phyloP scores from a whole-genome alignment of 2,329 filamentous ascomycete species.

The Paracoccidioides brasiliensis region DNA sequence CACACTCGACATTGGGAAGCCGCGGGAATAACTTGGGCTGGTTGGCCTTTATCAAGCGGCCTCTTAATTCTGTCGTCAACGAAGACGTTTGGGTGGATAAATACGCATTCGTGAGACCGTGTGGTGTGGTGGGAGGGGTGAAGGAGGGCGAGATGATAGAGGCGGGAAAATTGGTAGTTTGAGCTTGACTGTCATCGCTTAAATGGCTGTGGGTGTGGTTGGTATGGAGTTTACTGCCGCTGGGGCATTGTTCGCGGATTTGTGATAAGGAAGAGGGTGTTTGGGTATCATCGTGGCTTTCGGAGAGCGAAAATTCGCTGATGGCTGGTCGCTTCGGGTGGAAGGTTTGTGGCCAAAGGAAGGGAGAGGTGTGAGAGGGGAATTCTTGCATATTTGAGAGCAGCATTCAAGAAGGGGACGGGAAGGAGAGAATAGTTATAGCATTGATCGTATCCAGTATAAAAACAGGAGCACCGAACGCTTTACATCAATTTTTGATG shows the following conservation, averaged over 20 bases:
- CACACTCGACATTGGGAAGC: constrained; percentile 78
- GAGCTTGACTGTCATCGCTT: constrained; percentile 13
- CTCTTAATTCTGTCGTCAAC: constrained; percentile 13
- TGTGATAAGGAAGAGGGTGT: constrained; percentile 2
- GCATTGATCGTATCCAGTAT: neutral
- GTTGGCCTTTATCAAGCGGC: constrained; percentile 32
- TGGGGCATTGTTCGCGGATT: neutral
- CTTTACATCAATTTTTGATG: neutral
- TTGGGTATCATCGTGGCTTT: neutral
- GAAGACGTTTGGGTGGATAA: constrained; percentile 17
- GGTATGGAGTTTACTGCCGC: neutral
- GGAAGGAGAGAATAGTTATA: neutral
- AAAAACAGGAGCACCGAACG: neutral
- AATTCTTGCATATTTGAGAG: constrained; percentile 38
- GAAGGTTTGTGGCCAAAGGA: constrained; percentile 30
- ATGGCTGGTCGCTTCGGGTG: constrained; percentile 12
- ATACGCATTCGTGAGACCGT: constrained; percentile 23
- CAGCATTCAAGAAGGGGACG: constrained; percentile 5
- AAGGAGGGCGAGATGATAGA: constrained; percentile 42
- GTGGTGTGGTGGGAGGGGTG: constrained; percentile 32
- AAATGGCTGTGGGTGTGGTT: constrained; percentile 12
- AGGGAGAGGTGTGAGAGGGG: constrained; percentile 42
- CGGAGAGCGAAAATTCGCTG: constrained; percentile 15
- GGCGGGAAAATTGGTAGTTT: constrained; percentile 36
- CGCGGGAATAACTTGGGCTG: constrained; percentile 59